phyloP scores from a whole-genome alignment of 1,284 basidiomycete genomes.

The Wolfiporia cocos region DNA sequence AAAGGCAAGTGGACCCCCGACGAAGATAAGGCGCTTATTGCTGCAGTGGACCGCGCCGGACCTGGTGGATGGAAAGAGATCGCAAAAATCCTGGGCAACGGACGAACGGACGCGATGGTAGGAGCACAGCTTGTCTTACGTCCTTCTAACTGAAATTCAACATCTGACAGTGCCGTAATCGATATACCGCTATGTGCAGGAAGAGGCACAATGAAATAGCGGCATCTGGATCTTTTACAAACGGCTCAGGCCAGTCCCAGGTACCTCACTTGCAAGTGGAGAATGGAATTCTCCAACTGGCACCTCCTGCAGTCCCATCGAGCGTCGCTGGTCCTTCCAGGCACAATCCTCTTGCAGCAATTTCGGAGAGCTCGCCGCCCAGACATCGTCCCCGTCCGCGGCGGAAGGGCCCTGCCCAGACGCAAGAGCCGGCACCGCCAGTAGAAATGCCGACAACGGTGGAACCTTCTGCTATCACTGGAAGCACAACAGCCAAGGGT shows the following conservation, averaged over 20 bases:
- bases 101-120: constrained; percentile 50
- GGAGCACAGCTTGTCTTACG: constrained; percentile 9
- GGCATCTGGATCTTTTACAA: neutral
- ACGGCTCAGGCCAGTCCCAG: neutral
- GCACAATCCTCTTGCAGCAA: too few relatives aligned
- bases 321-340: too few relatives aligned
- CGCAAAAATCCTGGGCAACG: constrained; percentile 38
- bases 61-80: constrained; percentile 30
- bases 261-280: neutral
- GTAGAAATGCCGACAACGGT: too few relatives aligned
- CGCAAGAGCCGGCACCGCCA: too few relatives aligned
- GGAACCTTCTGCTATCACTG: too few relatives aligned
- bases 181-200: neutral
- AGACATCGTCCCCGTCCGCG: too few relatives aligned
- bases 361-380: too few relatives aligned
- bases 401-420: too few relatives aligned
- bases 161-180: neutral
- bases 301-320: too few relatives aligned
- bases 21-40: constrained; percentile 43
- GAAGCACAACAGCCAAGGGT: too few relatives aligned
- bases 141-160: neutral
- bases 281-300: too few relatives aligned
- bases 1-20: constrained; percentile 47
- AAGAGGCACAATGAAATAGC: constrained; percentile 31
- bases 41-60: constrained; percentile 28